Conservation (phyloP, 2,329 filamentous ascomycete genomes). For the Alternaria postmessia region DNA sequence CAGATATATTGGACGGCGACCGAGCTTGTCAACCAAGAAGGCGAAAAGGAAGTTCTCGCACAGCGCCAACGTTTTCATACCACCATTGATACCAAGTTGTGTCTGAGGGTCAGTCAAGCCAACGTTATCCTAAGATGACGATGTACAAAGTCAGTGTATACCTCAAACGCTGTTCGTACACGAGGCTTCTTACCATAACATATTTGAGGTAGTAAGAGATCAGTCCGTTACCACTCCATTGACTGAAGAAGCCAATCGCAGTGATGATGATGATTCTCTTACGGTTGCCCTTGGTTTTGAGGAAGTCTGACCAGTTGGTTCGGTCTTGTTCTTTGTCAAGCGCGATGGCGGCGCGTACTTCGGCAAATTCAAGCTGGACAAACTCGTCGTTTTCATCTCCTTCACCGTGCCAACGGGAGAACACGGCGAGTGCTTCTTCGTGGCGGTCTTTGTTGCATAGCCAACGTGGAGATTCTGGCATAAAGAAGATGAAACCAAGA, state of each 20-base stretch:
- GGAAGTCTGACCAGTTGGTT: conserved; percentile 21
- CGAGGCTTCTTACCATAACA: too few relatives aligned
- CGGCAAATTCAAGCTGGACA: conserved; percentile 26
- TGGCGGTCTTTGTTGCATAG: too few relatives aligned
- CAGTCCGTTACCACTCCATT: conserved; percentile 53
- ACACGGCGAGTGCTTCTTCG: too few relatives aligned
- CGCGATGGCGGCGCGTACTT: conserved; percentile 32
- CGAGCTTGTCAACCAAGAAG: conserved; percentile 50
- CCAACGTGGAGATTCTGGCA: too few relatives aligned
- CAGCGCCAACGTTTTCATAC: conserved; percentile 53
- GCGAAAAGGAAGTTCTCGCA: conserved; percentile 41
- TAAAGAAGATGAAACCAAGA: too few relatives aligned
- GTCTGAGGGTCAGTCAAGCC: conserved; percentile 47
- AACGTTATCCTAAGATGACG: conserved; percentile 46
- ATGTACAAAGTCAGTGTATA: conserved; percentile 6
- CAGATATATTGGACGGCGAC: conserved; percentile 56
- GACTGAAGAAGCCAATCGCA: conserved; percentile 48
- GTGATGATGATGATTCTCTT: conserved; percentile 52
- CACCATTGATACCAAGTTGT: conserved; percentile 51
- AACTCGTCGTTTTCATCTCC: conserved; percentile 35
- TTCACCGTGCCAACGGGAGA: too few relatives aligned
- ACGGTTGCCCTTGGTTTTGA: conserved; percentile 48
- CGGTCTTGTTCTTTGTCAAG: conserved; percentile 16
- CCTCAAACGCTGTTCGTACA: too few relatives aligned
- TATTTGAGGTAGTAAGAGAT: neutral